Evolutionary conservation across 805 yeast species (phyloP).

Genomic region (Spathaspora girioi): DNA sequence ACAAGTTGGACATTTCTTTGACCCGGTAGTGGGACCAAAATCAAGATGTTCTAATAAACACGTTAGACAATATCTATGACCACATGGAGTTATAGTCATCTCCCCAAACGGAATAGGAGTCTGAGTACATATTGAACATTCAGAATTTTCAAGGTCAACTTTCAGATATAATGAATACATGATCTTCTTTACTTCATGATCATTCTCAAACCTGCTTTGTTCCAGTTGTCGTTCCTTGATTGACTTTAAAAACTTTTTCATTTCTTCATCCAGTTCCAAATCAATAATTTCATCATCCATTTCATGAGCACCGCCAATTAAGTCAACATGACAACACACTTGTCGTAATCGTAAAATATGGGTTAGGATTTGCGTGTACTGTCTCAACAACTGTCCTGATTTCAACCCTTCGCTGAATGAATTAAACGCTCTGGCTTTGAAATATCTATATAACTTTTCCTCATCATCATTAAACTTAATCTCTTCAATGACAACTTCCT

Average conservation of each 20-base stretch:
- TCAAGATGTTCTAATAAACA: constrained; percentile 75
- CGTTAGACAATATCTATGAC: constrained; percentile 71
- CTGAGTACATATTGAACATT: constrained; percentile 83
- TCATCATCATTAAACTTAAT: constrained; percentile 68
- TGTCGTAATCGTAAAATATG: constrained; percentile 83
- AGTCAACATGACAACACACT: constrained; percentile 77
- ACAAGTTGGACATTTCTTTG: constrained; percentile 72
- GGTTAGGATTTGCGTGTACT: constrained; percentile 75
- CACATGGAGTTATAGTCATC: constrained; percentile 68
- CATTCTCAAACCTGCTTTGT: constrained; percentile 13
- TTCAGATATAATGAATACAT: constrained; percentile 26
- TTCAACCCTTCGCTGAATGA: constrained; percentile 58
- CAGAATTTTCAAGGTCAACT: constrained; percentile 44
- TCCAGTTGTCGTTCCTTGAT: constrained; percentile 8
- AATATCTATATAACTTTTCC: constrained; percentile 59
- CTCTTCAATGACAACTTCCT: constrained; percentile 66
- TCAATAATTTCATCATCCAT: constrained; percentile 42
- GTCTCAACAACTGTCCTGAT: constrained; percentile 65
- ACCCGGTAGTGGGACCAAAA: constrained; percentile 57
- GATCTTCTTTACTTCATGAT: constrained; percentile 18
- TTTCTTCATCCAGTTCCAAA: constrained; percentile 11
- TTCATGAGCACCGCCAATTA: constrained; percentile 51
- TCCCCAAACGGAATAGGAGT: constrained; percentile 55
- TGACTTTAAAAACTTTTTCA: constrained; percentile 8
- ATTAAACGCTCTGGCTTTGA: constrained; percentile 61